Evolutionary conservation across 805 yeast genomes (phyloP).

Genomic region (Ogataea haglerorum): DNA sequence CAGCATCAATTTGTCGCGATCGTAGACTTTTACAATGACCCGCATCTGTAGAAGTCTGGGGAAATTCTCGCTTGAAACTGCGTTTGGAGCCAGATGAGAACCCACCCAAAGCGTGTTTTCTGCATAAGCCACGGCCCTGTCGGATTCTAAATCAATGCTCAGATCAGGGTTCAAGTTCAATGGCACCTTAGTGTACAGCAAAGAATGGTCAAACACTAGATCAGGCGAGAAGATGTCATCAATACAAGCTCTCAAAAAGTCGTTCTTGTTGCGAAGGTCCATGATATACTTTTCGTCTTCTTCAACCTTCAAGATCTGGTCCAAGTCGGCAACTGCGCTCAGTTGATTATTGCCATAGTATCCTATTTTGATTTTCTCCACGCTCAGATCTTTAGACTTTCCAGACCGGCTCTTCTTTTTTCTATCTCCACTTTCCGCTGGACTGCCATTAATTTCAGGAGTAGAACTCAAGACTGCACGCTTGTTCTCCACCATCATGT

Average conservation of each 20-base stretch:
- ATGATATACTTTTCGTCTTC: slow-evolving; percentile 27
- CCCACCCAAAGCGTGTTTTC: slow-evolving; percentile 25
- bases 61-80: slow-evolving; percentile 18
- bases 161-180: slow-evolving; percentile 15
- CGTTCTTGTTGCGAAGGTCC: slow-evolving; percentile 19
- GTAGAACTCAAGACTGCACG: slow-evolving; percentile 6
- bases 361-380: slow-evolving; percentile 18
- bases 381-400: slow-evolving; percentile 11
- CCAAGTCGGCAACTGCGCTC: slow-evolving; percentile 21
- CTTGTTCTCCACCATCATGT: slow-evolving; percentile 10
- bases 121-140: slow-evolving; percentile 29
- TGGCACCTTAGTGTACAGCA: slow-evolving; percentile 28
- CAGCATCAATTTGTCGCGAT: slow-evolving; percentile 19
- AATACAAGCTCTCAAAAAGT: slow-evolving; percentile 19
- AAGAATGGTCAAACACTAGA: slow-evolving; percentile 21
- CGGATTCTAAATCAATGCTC: slow-evolving; percentile 24
- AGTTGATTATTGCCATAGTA: slow-evolving; percentile 12
- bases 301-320: slow-evolving; percentile 18
- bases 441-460: slow-evolving; percentile 10
- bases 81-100: slow-evolving; percentile 13
- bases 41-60: slow-evolving; percentile 30
- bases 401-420: slow-evolving; percentile 2
- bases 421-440: slow-evolving; percentile 5
- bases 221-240: slow-evolving; percentile 22
- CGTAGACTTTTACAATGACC: slow-evolving; percentile 26